A percentile compares a stretch with the other conserved stretches of the same genome.
Conservation (phyloP, 1,284 basidiomycete genomes). For the Boletus semigastroideus region DNA sequence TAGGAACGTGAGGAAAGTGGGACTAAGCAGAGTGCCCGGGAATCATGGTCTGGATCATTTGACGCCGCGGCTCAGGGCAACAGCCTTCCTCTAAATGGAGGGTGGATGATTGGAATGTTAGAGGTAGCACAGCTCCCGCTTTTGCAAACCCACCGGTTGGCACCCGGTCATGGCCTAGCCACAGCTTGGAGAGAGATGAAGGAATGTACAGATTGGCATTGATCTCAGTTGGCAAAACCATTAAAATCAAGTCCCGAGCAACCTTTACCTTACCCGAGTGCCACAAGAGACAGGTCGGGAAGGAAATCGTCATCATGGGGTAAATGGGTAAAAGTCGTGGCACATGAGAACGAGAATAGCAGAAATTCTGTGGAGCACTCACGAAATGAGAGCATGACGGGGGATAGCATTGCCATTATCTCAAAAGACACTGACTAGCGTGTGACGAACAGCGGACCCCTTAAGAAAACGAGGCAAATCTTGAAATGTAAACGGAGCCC, state of each 20-base stretch:
- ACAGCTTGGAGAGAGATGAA: slow-evolving; percentile 22
- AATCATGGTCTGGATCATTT: slow-evolving; percentile 34
- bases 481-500: slow-evolving; percentile 10
- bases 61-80: slow-evolving; percentile 32
- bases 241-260: slow-evolving; percentile 5
- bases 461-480: slow-evolving; percentile 22
- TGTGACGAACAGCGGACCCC: slow-evolving; percentile 13
- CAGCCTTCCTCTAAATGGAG: slow-evolving; percentile 34
- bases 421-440: slow-evolving; percentile 10
- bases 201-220: slow-evolving; percentile 6
- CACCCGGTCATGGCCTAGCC: slow-evolving; percentile 14
- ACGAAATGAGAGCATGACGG: slow-evolving; percentile 6
- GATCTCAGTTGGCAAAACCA: slow-evolving; percentile 7
- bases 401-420: slow-evolving; percentile 9
- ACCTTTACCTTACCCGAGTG: slow-evolving; percentile 1
- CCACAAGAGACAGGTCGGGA: background rate
- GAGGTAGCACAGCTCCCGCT: slow-evolving; percentile 27
- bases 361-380: slow-evolving; percentile 21
- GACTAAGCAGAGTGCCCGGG: slow-evolving; percentile 25
- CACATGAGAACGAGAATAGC: slow-evolving; percentile 8
- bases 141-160: slow-evolving; percentile 16
- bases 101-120: slow-evolving; percentile 29
- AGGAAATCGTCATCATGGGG: slow-evolving; percentile 26
- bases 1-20: slow-evolving; percentile 28
- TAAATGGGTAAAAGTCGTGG: slow-evolving; percentile 9